phyloP scores from a whole-genome alignment of 1,284 basidiomycete genomes.

The Rhodotorula glutinis region DNA sequence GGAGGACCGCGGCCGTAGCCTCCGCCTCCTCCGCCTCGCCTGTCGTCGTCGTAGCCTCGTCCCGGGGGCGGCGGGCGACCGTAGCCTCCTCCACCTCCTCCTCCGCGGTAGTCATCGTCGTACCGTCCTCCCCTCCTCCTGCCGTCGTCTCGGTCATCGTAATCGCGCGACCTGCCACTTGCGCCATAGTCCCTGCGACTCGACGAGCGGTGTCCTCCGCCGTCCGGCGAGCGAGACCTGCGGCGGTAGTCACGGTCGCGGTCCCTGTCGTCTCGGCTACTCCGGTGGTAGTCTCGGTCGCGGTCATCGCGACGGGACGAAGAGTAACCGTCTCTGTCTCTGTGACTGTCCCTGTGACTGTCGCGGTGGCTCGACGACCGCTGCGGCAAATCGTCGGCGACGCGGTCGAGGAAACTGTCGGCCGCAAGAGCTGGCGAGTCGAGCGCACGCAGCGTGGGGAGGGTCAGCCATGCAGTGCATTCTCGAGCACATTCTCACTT shows the following conservation, averaged over 20 bases:
- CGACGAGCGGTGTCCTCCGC: constrained; percentile 22
- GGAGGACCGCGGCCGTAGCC: constrained; percentile 43
- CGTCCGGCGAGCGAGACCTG: constrained; percentile 31
- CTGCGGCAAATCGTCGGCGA: constrained; percentile 2
- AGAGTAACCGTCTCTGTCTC: background rate
- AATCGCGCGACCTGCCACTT: constrained; percentile 39
- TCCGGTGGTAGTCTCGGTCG: background rate
- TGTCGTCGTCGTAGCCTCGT: constrained; percentile 27
- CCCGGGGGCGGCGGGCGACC: constrained; percentile 23
- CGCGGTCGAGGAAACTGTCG: constrained; percentile 16
- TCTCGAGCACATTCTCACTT: no score
- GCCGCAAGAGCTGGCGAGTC: background rate
- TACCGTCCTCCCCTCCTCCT: constrained; percentile 4
- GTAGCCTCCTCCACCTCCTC: constrained; percentile 45
- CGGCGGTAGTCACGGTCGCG: constrained; percentile 10
- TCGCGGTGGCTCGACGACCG: constrained; percentile 3
- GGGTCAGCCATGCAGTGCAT: no score
- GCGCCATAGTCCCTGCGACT: constrained; percentile 38
- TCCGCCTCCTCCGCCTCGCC: constrained; percentile 45
- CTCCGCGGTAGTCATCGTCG: constrained; percentile 11
- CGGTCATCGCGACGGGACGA: background rate
- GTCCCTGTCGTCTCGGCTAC: background rate
- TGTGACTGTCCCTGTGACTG: constrained; percentile 3
- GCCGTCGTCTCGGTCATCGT: constrained; percentile 3
- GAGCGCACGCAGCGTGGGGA: no score